A percentile compares a stretch with the other conserved stretches of the same genome.
These are phyloP conservation scores for Phytopythium sindhum DNA, from an alignment of 352 stramenopile species.

Conservation along the genomic window DNA sequence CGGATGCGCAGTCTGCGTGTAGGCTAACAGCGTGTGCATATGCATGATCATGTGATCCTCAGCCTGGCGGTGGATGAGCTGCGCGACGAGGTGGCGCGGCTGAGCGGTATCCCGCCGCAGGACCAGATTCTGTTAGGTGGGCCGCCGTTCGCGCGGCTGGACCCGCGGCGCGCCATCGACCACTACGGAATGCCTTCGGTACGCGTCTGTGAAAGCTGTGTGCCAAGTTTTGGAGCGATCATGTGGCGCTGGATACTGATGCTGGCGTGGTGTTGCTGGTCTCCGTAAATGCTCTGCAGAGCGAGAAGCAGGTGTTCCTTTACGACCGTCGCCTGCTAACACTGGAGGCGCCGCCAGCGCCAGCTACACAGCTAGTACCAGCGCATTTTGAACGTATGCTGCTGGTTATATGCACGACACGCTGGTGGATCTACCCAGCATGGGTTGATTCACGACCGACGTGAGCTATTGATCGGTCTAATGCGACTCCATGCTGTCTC, in stretches of 20 bases:
- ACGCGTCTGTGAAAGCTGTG: neutral
- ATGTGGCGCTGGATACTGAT: neutral
- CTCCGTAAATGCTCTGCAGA: constrained; percentile 10
- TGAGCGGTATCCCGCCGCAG: constrained; percentile 50
- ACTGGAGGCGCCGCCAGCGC: constrained; percentile 24
- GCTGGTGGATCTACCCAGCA: neutral
- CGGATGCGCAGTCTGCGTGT: neutral
- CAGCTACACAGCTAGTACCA: constrained; percentile 31
- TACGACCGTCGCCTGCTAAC: constrained; percentile 82
- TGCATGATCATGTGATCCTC: neutral
- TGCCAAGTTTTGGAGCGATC: neutral
- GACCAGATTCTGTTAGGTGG: constrained; percentile 84
- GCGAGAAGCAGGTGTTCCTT: constrained; percentile 72
- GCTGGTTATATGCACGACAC: neutral
- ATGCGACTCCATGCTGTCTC: neutral
- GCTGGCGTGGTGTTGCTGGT: neutral
- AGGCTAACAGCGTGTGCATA: neutral
- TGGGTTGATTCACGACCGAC: neutral
- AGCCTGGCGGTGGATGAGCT: constrained; percentile 72
- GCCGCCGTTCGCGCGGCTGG: constrained; percentile 70
- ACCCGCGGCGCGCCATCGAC: constrained; percentile 63
- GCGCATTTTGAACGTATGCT: constrained; percentile 38
- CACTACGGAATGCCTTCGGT: constrained; percentile 65
- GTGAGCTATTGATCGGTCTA: neutral
- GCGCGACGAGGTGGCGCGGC: constrained; percentile 49